These are phyloP conservation scores for Mortierella sp. DNA, from an alignment of 371 early-diverging fungal species.

Conservation along the genomic window DNA sequence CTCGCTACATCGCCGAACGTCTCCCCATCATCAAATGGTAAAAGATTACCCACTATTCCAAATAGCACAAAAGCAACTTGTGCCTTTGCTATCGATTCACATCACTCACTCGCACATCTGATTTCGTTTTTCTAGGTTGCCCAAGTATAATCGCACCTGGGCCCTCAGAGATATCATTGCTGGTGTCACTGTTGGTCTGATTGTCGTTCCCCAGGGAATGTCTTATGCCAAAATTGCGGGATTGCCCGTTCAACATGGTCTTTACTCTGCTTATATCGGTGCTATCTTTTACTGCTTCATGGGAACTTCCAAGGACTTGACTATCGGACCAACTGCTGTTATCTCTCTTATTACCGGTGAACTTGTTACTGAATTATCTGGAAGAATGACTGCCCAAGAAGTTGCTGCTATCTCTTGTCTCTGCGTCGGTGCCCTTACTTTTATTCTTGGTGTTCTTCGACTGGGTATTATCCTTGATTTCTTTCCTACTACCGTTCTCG, in stretches of 20 bases:
- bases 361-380: conserved; percentile 58
- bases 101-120: not conserved
- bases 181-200: conserved; percentile 86
- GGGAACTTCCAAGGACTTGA: conserved; percentile 89
- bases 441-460: conserved; percentile 78
- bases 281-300: conserved; percentile 81
- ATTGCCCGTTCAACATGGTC: conserved; percentile 87
- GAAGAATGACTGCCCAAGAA: conserved; percentile 57
- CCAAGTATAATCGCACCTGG: conserved; percentile 70
- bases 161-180: conserved; percentile 86
- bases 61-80: not conserved
- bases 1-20: conserved; percentile 39
- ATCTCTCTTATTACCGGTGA: conserved; percentile 76
- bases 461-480: conserved; percentile 88
- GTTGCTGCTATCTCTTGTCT: conserved; percentile 70
- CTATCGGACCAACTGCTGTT: conserved; percentile 91
- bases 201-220: conserved; percentile 88
- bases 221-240: conserved; percentile 88
- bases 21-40: conserved; percentile 57
- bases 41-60: not conserved
- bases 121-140: conserved; percentile 52
- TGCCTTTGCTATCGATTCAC: not conserved
- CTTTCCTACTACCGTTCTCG: conserved; percentile 80
- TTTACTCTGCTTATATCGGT: conserved; percentile 89
- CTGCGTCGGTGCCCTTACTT: conserved; percentile 73